These are phyloP conservation scores for Haplosporangium sp. DNA, from an alignment of 371 early-diverging fungal species.

Conservation along the genomic window DNA sequence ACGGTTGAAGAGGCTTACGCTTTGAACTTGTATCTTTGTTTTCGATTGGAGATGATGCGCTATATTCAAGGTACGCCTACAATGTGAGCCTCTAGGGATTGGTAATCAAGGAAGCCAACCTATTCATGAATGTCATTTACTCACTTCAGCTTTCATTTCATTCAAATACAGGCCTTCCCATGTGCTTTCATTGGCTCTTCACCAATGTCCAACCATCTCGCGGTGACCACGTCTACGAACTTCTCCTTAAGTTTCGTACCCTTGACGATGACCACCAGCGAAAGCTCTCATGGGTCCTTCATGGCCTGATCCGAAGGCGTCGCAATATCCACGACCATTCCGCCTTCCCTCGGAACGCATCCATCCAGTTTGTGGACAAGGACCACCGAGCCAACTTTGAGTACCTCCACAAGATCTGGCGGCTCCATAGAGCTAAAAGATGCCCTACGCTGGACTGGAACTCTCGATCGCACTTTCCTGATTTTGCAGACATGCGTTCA, in stretches of 20 bases:
- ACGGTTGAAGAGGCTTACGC: not conserved
- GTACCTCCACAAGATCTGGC: slow-evolving; percentile 10
- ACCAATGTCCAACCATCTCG: not conserved
- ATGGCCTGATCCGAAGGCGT: slow-evolving; percentile 6
- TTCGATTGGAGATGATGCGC: slow-evolving; percentile 14
- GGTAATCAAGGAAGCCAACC: too few relatives aligned
- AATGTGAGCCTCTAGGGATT: too few relatives aligned
- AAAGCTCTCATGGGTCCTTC: slow-evolving; percentile 1
- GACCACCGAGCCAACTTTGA: slow-evolving; percentile 5
- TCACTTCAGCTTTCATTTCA: not conserved
- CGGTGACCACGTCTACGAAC: slow-evolving; percentile 11
- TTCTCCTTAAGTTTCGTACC: slow-evolving; percentile 11
- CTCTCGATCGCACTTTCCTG: not conserved
- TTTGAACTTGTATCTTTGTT: slow-evolving; percentile 21
- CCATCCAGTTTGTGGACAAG: not conserved
- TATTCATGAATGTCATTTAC: too few relatives aligned
- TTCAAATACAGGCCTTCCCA: not conserved
- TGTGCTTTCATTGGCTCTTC: slow-evolving; percentile 15
- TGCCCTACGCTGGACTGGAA: slow-evolving; percentile 18
- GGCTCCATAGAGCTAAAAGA: slow-evolving; percentile 2
- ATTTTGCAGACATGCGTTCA: slow-evolving; percentile 10
- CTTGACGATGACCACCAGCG: slow-evolving; percentile 25
- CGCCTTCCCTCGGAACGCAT: not conserved
- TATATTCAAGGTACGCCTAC: too few relatives aligned
- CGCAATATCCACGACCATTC: not conserved